These are phyloP conservation scores for Brassica carinata DNA, from an alignment of 345 rosid genomes.

Conservation along the genomic window DNA sequence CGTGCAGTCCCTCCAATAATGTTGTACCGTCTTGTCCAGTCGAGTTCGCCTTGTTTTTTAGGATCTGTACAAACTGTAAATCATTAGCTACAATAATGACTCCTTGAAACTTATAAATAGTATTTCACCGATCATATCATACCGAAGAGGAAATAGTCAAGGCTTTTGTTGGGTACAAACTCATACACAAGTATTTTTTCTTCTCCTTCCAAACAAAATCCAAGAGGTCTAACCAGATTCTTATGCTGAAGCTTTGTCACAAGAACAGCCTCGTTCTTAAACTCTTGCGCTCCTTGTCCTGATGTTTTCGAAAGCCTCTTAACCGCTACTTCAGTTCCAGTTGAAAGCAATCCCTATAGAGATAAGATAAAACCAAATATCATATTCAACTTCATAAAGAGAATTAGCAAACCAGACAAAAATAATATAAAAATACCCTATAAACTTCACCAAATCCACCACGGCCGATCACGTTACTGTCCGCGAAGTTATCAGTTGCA, in stretches of 20 bases:
- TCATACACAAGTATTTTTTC: too few relatives aligned
- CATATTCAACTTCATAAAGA: not conserved
- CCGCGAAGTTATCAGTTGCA: not conserved
- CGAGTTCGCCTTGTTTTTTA: not conserved
- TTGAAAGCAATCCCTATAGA: not conserved
- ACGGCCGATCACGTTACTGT: not conserved
- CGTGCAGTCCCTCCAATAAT: not conserved
- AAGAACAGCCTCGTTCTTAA: too few relatives aligned
- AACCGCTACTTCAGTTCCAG: not conserved
- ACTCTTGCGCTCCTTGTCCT: too few relatives aligned
- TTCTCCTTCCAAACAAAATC: too few relatives aligned
- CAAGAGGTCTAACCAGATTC: too few relatives aligned
- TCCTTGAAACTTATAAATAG: not conserved
- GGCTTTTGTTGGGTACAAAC: too few relatives aligned
- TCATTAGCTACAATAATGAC: not conserved
- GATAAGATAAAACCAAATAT: too few relatives aligned
- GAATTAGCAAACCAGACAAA: not conserved
- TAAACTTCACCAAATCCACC: not conserved
- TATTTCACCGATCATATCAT: not conserved
- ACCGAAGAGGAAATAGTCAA: not conserved
- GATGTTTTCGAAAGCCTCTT: too few relatives aligned
- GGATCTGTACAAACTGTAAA: not conserved
- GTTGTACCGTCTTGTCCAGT: not conserved
- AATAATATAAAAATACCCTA: not conserved
- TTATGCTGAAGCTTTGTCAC: too few relatives aligned